phyloP scores from a whole-genome alignment of 1,284 basidiomycete species.

The Cystobasidium pallidum region DNA sequence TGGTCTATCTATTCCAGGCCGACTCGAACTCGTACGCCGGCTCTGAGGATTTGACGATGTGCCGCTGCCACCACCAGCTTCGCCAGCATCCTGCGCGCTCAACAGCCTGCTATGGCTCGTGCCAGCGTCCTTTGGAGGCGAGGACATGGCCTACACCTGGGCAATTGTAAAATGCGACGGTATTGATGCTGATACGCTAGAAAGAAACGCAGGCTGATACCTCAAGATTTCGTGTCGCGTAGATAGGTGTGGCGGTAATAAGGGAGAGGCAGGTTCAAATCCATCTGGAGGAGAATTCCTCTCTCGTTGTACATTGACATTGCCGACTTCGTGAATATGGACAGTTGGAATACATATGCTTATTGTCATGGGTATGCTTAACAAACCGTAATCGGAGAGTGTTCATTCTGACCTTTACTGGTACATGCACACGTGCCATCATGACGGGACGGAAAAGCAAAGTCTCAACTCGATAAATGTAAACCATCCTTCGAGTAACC shows the following conservation, averaged over 20 bases:
- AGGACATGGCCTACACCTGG: conserved; percentile 5
- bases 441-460: not conserved
- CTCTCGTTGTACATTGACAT: not conserved
- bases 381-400: not conserved
- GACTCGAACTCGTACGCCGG: conserved; percentile 7
- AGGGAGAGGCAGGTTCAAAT: too few relatives aligned
- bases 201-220: too few relatives aligned
- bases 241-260: conserved; percentile 1
- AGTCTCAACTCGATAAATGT: too few relatives aligned
- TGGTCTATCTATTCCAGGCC: conserved; percentile 13
- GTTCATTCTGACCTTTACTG: not conserved
- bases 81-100: conserved; percentile 31
- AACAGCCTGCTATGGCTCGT: conserved; percentile 6
- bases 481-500: too few relatives aligned
- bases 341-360: not conserved
- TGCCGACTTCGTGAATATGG: not conserved
- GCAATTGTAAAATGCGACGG: not conserved
- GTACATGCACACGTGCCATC: not conserved
- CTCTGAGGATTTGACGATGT: conserved; percentile 11
- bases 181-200: too few relatives aligned
- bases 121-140: conserved; percentile 4
- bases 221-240: not conserved
- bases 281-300: too few relatives aligned
- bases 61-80: not conserved
- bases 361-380: not conserved